phyloP scores from a whole-genome alignment of 2,329 filamentous ascomycete genomes.

The Exophiala bonariae region DNA sequence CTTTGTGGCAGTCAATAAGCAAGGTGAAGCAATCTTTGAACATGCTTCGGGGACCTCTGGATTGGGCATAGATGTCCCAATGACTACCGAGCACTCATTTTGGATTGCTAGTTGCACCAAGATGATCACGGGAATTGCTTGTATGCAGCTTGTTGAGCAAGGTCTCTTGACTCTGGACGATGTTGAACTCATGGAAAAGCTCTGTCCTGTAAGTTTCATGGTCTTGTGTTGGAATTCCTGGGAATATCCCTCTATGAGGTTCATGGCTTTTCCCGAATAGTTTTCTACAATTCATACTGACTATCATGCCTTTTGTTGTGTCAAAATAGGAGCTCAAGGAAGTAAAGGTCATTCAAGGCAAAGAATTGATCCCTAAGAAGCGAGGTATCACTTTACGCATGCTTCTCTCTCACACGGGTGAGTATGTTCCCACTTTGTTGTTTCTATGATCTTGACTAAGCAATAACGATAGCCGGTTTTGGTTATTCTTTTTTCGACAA shows the following conservation, averaged over 20 bases:
- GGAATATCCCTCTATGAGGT: no score
- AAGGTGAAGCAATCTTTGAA: slow-evolving; percentile 20
- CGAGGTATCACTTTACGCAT: slow-evolving; percentile 51
- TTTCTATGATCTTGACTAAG: background rate
- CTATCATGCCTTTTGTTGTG: no score
- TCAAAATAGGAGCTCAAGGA: no score
- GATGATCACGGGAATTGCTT: slow-evolving; percentile 51
- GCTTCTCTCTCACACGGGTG: slow-evolving; percentile 52
- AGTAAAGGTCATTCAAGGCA: slow-evolving; percentile 45
- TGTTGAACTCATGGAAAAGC: slow-evolving; percentile 41
- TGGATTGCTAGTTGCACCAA: slow-evolving; percentile 61
- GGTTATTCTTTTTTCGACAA: slow-evolving; percentile 51
- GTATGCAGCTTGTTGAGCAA: slow-evolving; percentile 58
- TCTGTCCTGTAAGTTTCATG: slow-evolving; percentile 37
- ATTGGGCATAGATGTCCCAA: slow-evolving; percentile 8
- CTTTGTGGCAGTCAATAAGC: slow-evolving; percentile 16
- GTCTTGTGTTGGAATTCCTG: no score
- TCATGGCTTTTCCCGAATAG: no score
- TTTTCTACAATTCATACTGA: no score
- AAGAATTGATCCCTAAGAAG: slow-evolving; percentile 38
- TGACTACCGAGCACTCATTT: slow-evolving; percentile 27
- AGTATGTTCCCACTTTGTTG: slow-evolving; percentile 27
- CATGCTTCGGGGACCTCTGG: slow-evolving; percentile 24
- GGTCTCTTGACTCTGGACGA: slow-evolving; percentile 51
- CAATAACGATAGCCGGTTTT: slow-evolving; percentile 41